Evolutionary conservation across 1,139 yeast genomes (phyloP).

Genomic region (Protomyces lactucae-debilis): DNA sequence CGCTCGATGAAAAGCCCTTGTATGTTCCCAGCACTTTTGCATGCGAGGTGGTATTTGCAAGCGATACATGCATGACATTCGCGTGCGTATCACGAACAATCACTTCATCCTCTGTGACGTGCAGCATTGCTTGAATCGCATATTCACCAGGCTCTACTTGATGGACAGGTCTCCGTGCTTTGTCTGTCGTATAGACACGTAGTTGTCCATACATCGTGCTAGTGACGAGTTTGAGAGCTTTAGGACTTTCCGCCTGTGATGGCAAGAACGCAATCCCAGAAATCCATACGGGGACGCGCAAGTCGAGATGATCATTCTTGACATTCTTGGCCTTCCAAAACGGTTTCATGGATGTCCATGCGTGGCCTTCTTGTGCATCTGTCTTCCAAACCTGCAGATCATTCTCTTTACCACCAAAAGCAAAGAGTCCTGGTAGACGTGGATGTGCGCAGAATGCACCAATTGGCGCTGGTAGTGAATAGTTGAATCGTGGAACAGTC

Average conservation of each 20-base stretch:
- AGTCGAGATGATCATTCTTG: conserved; percentile 40
- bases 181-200: conserved; percentile 39
- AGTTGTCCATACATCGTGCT: conserved; percentile 30
- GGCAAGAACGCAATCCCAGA: conserved; percentile 38
- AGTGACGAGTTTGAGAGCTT: not conserved
- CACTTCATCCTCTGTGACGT: not conserved
- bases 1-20: conserved; percentile 16
- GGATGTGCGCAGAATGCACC: conserved; percentile 42
- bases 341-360: conserved; percentile 6
- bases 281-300: conserved; percentile 42
- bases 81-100: conserved; percentile 13
- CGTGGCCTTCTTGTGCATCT: conserved; percentile 23
- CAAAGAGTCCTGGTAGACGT: conserved; percentile 37
- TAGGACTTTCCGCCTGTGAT: not conserved
- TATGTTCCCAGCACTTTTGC: conserved; percentile 3
- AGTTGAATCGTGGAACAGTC: not conserved
- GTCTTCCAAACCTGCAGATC: conserved; percentile 41
- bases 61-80: conserved; percentile 9
- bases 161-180: conserved; percentile 36
- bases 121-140: conserved; percentile 7
- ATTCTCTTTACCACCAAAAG: conserved; percentile 48
- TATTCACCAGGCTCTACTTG: conserved; percentile 2
- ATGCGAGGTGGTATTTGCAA: not conserved
- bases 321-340: conserved; percentile 43
- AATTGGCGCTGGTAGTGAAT: conserved; percentile 42